A percentile compares a stretch with the other conserved stretches of the same genome.
Conservation (phyloP, 2,329 filamentous ascomycete species). For the Colletotrichum sp. region DNA sequence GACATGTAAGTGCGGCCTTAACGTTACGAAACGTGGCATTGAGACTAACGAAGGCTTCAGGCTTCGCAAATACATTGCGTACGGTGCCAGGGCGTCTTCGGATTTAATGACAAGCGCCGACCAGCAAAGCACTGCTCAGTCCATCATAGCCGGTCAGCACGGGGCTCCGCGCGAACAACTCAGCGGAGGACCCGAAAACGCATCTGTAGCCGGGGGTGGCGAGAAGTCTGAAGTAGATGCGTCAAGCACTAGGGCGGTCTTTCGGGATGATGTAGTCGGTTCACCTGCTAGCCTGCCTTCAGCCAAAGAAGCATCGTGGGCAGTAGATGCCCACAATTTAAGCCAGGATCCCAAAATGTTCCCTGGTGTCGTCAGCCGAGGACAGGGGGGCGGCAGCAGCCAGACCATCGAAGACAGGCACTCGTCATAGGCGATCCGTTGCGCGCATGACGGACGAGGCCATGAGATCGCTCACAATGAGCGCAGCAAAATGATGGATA, state of each 20-base stretch:
- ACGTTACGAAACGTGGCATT: not conserved
- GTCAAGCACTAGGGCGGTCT: not conserved
- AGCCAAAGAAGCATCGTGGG: constrained; percentile 39
- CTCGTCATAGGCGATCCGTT: not conserved
- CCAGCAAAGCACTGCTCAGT: constrained; percentile 2
- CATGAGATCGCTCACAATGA: not conserved
- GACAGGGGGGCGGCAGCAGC: constrained; percentile 25
- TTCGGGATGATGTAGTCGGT: not conserved
- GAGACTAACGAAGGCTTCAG: not conserved
- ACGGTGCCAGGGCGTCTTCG: not conserved
- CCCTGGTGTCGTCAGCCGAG: constrained; percentile 69
- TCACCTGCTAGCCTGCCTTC: constrained; percentile 2
- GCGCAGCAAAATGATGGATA: not conserved
- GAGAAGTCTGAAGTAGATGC: not conserved
- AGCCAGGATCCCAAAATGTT: constrained; percentile 73
- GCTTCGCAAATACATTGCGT: constrained; percentile 16
- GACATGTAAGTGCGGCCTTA: constrained; percentile 70
- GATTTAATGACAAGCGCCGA: not conserved
- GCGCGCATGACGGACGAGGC: not conserved
- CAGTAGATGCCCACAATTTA: constrained; percentile 51
- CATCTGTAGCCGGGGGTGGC: not conserved
- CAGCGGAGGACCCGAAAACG: not conserved
- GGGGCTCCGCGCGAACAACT: not conserved
- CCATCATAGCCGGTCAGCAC: constrained; percentile 5
- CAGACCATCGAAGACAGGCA: not conserved